Percentiles rank a stretch among this genome's conserved stretches.
These are phyloP conservation scores for Neospora caninum DNA, from an alignment of 169 alveolate genomes.

Conservation along the genomic window DNA sequence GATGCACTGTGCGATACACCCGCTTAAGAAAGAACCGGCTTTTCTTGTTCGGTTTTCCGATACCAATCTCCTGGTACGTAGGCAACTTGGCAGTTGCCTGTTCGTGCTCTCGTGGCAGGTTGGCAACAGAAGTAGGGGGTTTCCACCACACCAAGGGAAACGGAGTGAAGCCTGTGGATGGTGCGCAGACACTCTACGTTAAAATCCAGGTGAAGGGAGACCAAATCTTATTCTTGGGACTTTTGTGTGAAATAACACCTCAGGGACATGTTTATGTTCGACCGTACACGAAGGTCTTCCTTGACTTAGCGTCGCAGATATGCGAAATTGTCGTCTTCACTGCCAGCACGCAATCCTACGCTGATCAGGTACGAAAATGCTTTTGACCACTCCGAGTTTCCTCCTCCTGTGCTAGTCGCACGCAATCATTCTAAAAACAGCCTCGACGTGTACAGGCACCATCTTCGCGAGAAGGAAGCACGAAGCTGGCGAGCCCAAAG, in stretches of 20 bases:
- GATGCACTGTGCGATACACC: slow-evolving; percentile 28
- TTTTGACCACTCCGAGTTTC: neutral
- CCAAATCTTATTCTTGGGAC: too few species aligned
- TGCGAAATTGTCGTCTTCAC: slow-evolving; percentile 55
- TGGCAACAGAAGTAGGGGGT: too few species aligned
- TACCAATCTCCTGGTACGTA: slow-evolving; percentile 34
- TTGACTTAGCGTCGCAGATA: slow-evolving; percentile 5
- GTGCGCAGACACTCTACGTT: too few species aligned
- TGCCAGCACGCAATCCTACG: slow-evolving; percentile 55
- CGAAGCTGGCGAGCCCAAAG: too few species aligned
- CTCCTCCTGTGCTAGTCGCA: too few species aligned
- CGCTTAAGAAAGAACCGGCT: neutral
- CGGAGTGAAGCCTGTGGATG: neutral
- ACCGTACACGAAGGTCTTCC: slow-evolving; percentile 14
- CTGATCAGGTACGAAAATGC: slow-evolving; percentile 38
- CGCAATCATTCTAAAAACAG: too few species aligned
- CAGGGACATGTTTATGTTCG: slow-evolving; percentile 56
- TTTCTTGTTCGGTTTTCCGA: slow-evolving; percentile 26
- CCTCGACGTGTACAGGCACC: too few species aligned
- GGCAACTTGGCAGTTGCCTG: neutral
- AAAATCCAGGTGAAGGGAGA: too few species aligned
- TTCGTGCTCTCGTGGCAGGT: too few species aligned
- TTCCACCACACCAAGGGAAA: neutral
- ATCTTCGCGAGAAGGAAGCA: too few species aligned
- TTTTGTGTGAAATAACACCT: neutral